Evolutionary conservation across 2,329 filamentous ascomycete genomes (phyloP).

Genomic region (Exophiala bonariae): DNA sequence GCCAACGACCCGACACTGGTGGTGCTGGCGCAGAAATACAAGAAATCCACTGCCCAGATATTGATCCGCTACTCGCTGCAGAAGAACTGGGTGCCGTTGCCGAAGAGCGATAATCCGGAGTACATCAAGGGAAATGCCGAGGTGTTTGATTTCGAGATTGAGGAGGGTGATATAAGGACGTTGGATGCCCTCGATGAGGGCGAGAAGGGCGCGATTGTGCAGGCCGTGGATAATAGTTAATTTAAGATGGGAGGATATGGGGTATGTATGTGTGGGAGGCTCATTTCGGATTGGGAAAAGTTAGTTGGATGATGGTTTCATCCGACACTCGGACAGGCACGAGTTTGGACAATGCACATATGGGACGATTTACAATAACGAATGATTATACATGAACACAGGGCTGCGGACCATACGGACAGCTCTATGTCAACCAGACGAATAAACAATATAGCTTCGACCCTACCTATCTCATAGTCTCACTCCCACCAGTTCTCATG

Average conservation of each 20-base stretch:
- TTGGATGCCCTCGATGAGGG: constrained; percentile 52
- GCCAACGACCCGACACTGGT: constrained; percentile 67
- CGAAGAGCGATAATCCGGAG: constrained; percentile 69
- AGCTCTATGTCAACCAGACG: too few relatives aligned
- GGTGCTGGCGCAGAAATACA: constrained; percentile 68
- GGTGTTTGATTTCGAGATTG: constrained; percentile 62
- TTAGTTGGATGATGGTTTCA: too few relatives aligned
- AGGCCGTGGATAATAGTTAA: constrained; percentile 36
- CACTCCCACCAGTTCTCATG: constrained; percentile 3
- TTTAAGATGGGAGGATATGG: background rate
- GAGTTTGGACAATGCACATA: too few relatives aligned
- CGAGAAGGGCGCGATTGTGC: constrained; percentile 49
- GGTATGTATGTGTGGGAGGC: too few relatives aligned
- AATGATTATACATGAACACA: too few relatives aligned
- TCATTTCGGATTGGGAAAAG: too few relatives aligned
- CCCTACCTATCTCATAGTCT: background rate
- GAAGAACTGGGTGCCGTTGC: constrained; percentile 71
- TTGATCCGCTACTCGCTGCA: constrained; percentile 80
- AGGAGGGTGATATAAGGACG: constrained; percentile 56
- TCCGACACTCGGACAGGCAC: too few relatives aligned
- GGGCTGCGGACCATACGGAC: too few relatives aligned
- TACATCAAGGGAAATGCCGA: constrained; percentile 67
- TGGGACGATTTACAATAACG: too few relatives aligned
- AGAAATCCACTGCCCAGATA: constrained; percentile 73
- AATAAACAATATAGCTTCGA: too few relatives aligned